Percentiles rank a stretch among this genome's conserved stretches.
Conservation (phyloP, 208 protist species). For the Trypanosoma conorhini region DNA sequence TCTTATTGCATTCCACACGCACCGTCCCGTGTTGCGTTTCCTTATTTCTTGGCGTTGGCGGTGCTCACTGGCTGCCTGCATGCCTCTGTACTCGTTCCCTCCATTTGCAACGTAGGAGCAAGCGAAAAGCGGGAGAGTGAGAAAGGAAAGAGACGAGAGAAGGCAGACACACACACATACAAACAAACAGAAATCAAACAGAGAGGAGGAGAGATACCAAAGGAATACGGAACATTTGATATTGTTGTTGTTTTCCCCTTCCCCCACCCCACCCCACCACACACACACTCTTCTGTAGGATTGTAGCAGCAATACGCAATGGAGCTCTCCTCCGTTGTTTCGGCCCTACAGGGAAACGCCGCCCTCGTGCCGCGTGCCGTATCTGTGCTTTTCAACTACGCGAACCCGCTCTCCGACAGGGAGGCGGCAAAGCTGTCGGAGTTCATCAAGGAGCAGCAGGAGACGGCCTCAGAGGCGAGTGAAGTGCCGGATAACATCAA, state of each 20-base stretch:
- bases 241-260: constrained; percentile 7
- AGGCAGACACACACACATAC: not conserved
- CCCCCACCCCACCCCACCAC: too few species aligned
- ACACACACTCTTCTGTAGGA: constrained; percentile 19
- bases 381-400: constrained; percentile 62
- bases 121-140: constrained; percentile 7
- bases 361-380: constrained; percentile 37
- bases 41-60: not conserved
- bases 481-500: constrained; percentile 50
- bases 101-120: constrained; percentile 15
- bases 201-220: constrained; percentile 14
- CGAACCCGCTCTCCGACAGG: constrained; percentile 71
- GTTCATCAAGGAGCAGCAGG: constrained; percentile 53
- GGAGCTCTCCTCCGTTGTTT: constrained; percentile 57
- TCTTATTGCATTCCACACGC: not conserved
- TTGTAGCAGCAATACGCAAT: constrained; percentile 28
- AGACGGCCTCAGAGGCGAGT: constrained; percentile 55
- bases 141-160: not conserved
- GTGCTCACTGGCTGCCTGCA: not conserved
- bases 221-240: not conserved
- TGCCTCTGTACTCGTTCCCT: not conserved
- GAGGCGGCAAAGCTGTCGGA: constrained; percentile 61
- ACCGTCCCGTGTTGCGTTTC: not conserved
- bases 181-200: constrained; percentile 1
- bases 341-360: constrained; percentile 47